Evolutionary conservation across 345 rosid genomes (phyloP).

Genomic region (Lepidium africanum): DNA sequence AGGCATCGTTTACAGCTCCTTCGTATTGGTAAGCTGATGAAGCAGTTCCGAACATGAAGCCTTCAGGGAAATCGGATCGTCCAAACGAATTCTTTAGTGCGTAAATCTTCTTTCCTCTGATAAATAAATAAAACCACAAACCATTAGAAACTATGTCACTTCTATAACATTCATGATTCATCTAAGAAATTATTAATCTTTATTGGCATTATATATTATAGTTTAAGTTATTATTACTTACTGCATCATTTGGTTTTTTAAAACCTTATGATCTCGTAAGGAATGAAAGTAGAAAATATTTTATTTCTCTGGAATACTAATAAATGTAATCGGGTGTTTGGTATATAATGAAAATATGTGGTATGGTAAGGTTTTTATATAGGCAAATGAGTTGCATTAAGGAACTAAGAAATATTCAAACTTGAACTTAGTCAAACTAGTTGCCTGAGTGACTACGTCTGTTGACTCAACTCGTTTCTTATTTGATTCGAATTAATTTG

Average conservation of each 20-base stretch:
- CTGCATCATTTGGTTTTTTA: constrained; percentile 2
- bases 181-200: background rate
- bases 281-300: background rate
- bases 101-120: constrained; percentile 5
- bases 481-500: background rate
- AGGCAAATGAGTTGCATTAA: background rate
- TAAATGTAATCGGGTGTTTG: background rate
- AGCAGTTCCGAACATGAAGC: constrained; percentile 27
- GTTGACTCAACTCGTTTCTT: background rate
- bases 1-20: constrained; percentile 16
- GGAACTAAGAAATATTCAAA: background rate
- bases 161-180: background rate
- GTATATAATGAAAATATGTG: background rate
- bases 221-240: background rate
- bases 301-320: background rate
- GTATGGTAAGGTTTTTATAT: background rate
- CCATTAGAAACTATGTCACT: background rate
- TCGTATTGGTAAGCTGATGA: constrained; percentile 30
- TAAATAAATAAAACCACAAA: no score
- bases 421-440: constrained; percentile 7
- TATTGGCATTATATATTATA: background rate
- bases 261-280: background rate
- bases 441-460: constrained; percentile 5
- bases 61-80: constrained; percentile 9
- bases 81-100: background rate